Conservation (phyloP, 257 asterid species). For the Rauvolfia tetraphylla region DNA sequence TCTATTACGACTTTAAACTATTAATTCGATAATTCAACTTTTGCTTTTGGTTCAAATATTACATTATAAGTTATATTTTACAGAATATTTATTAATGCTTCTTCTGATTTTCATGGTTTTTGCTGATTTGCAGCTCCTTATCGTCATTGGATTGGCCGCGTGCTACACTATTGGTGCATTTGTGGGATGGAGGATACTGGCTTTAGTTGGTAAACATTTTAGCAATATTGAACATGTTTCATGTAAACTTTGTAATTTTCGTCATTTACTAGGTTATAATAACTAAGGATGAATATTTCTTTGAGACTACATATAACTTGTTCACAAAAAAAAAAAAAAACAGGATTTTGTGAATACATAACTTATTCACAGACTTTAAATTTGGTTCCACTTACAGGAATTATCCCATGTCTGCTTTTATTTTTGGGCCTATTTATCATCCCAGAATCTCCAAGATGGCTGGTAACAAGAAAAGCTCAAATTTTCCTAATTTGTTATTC, state of each 20-base stretch:
- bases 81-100: too few relatives aligned
- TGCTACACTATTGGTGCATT: constrained; percentile 22
- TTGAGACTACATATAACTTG: too few relatives aligned
- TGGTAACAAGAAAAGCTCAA: constrained; percentile 35
- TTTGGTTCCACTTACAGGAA: constrained; percentile 17
- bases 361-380: not conserved
- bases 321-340: too few relatives aligned
- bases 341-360: too few relatives aligned
- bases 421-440: constrained; percentile 57
- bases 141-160: constrained; percentile 21
- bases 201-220: constrained; percentile 25
- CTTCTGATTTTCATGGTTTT: not conserved
- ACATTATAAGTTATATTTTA: too few relatives aligned
- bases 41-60: not conserved
- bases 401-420: constrained; percentile 25
- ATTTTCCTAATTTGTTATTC: not conserved
- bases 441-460: constrained; percentile 94
- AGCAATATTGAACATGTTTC: not conserved
- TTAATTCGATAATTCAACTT: not conserved
- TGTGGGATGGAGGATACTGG: constrained; percentile 23
- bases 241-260: not conserved
- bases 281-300: too few relatives aligned
- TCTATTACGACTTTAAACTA: not conserved
- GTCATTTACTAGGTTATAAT: too few relatives aligned
- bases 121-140: constrained; percentile 17